Evolutionary conservation across 768 basidiomycete genomes (phyloP).

Genomic region (Tulasnella calospora): DNA sequence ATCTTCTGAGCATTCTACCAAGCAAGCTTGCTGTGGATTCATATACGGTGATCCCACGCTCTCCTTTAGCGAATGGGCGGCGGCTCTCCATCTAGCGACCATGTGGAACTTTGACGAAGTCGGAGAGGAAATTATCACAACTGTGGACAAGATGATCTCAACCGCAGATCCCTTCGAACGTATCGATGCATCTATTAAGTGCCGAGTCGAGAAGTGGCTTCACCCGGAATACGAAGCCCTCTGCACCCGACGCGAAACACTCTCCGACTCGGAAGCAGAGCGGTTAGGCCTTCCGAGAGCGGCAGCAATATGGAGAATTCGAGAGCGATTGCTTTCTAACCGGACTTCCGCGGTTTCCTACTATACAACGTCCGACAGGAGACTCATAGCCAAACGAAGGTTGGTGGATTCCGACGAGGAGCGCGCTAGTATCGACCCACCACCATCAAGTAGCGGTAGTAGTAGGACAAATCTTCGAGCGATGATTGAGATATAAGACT

Average conservation of each 20-base stretch:
- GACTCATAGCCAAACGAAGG: no score
- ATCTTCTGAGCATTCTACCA: not conserved
- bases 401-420: no score
- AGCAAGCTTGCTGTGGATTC: not conserved
- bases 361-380: no score
- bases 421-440: no score
- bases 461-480: no score
- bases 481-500: no score
- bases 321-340: no score
- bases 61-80: not conserved
- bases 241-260: not conserved
- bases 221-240: not conserved
- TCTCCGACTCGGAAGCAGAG: not conserved
- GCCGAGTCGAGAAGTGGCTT: slow-evolving; percentile 3
- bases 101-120: slow-evolving; percentile 17
- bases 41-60: not conserved
- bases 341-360: no score
- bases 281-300: not conserved
- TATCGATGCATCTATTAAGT: not conserved
- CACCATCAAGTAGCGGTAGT: no score
- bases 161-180: not conserved
- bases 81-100: slow-evolving; percentile 14
- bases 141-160: not conserved
- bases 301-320: not conserved
- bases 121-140: not conserved